Evolutionary conservation across 108 stramenopile genomes (phyloP), one percentile per base, ranked within the genome.

Genomic region (Tribonema minus): DNA sequence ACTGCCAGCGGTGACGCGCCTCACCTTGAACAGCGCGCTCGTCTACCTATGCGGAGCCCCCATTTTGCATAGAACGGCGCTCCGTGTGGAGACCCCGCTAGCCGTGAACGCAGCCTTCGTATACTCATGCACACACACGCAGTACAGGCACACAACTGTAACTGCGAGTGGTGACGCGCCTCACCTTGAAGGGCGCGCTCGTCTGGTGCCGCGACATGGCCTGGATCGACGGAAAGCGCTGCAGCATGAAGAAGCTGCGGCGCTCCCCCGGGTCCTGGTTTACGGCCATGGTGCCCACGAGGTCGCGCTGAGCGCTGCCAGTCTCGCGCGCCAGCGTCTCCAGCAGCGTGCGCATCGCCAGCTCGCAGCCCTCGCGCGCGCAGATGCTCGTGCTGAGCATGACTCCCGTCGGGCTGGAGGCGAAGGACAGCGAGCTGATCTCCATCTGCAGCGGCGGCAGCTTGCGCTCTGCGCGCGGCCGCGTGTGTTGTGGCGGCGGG

Each of bases 181-280:
- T 54, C 46, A 54, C 46, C 75, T 67, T 61, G 67, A 78, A 78
- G 33, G 76, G n/a, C 5, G 41, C 76, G 29, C 65, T 78, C 33
- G 65, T 68, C 68, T 78, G 76, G 67, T 68, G 67, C 46, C 6
- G 2, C 3, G 58, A 59, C 67, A 78, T 68, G 20, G 76, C 76
- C 58, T 78, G 54, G 5, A 66, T 36, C 29, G 41, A 54, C 27
- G 76, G 76, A 41, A 78, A 78, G 7, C 67, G 37, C 67, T 78
- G 76, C 58, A 78, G 76, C 67, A 78, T 68, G 76, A 68, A 78
- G 60, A 78, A 78, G 29, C 35, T 2, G 31, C 59, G 46, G 31
- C 76, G 67, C 37, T 78, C 76, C 67, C 54, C 76, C 3, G 76
- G 76, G 59, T 78, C 75, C 75, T 76, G 75, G 75, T 76, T 76